Evolutionary conservation across 2,329 filamentous ascomycete species (phyloP).

Genomic region (Penicillium sp.): DNA sequence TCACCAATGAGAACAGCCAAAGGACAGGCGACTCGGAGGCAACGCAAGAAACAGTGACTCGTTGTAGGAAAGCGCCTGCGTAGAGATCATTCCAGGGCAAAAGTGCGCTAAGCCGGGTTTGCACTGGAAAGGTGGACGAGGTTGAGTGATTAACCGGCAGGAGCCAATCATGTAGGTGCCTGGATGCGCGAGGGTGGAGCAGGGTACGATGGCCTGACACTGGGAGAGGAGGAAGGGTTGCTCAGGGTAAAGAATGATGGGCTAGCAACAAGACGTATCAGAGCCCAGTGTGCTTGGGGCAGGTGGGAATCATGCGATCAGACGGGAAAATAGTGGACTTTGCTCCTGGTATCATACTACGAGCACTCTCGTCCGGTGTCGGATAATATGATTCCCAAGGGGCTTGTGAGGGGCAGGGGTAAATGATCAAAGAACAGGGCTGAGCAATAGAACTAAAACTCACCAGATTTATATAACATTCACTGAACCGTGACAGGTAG

Average conservation of each 20-base stretch:
- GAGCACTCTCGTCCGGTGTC: conserved; percentile 11
- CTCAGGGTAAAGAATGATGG: conserved; percentile 18
- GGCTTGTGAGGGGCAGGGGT: background rate
- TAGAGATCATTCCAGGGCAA: conserved; percentile 1
- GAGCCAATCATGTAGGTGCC: conserved; percentile 31
- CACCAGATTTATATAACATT: background rate
- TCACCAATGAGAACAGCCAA: conserved; percentile 11
- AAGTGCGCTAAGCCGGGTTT: conserved; percentile 11
- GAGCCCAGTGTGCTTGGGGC: conserved; percentile 4
- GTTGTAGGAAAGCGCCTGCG: background rate
- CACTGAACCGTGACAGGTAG: background rate
- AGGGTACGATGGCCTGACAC: conserved; percentile 30
- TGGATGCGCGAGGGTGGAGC: conserved; percentile 25
- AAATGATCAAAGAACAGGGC: background rate
- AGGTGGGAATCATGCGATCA: conserved; percentile 20
- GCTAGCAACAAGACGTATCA: conserved; percentile 18
- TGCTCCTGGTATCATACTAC: conserved; percentile 4
- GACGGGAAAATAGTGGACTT: conserved; percentile 18
- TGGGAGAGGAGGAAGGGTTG: conserved; percentile 17
- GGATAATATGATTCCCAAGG: conserved; percentile 7
- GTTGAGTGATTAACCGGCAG: conserved; percentile 19
- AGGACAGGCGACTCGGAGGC: conserved; percentile 3
- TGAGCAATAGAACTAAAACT: background rate
- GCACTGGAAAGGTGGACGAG: conserved; percentile 15
- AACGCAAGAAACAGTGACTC: conserved; percentile 4